These are phyloP conservation scores for Paratinospora sagittata DNA, from an alignment of 164 flowering plant species.

Conservation along the genomic window DNA sequence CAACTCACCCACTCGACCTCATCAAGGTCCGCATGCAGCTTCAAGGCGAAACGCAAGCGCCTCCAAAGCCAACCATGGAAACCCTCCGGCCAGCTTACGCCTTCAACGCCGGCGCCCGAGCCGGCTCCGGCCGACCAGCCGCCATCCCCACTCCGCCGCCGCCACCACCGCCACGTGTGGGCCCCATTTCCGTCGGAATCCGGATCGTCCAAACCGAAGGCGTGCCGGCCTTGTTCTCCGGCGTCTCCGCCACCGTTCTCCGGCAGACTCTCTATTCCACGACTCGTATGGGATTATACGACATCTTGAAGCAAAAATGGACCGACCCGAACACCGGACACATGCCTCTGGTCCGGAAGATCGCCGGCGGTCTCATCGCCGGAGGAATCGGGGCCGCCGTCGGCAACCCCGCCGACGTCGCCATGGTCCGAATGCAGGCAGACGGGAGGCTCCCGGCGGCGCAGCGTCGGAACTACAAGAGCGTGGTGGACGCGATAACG, in stretches of 20 bases:
- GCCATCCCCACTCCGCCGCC: slow-evolving; percentile 6
- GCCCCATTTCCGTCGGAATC: slow-evolving; percentile 50
- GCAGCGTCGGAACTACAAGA: slow-evolving; percentile 72
- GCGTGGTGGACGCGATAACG: slow-evolving; percentile 66
- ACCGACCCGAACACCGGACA: slow-evolving; percentile 48
- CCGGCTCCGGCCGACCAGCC: no score
- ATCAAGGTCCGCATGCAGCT: slow-evolving; percentile 77
- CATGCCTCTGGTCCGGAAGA: slow-evolving; percentile 53
- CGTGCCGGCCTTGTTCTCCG: slow-evolving; percentile 57
- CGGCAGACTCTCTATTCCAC: slow-evolving; percentile 85
- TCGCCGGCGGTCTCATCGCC: slow-evolving; percentile 64
- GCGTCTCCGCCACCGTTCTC: slow-evolving; percentile 87
- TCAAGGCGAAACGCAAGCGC: slow-evolving; percentile 49
- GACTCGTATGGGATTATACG: slow-evolving; percentile 89
- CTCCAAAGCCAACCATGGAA: slow-evolving; percentile 14
- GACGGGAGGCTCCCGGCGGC: slow-evolving; percentile 75
- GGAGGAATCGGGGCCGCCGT: slow-evolving; percentile 83
- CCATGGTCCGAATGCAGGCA: slow-evolving; percentile 96
- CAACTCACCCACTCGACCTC: slow-evolving; percentile 72
- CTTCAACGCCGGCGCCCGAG: slow-evolving; percentile 15
- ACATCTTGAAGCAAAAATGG: slow-evolving; percentile 63
- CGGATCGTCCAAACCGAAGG: slow-evolving; percentile 62
- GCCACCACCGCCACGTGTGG: slow-evolving; percentile 26
- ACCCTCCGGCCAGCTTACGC: slow-evolving; percentile 43
- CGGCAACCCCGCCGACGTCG: slow-evolving; percentile 92